A percentile compares a stretch with the other conserved stretches of the same genome.
Conservation (phyloP, 768 basidiomycete species). For the Termitomyces bulborhizus region DNA sequence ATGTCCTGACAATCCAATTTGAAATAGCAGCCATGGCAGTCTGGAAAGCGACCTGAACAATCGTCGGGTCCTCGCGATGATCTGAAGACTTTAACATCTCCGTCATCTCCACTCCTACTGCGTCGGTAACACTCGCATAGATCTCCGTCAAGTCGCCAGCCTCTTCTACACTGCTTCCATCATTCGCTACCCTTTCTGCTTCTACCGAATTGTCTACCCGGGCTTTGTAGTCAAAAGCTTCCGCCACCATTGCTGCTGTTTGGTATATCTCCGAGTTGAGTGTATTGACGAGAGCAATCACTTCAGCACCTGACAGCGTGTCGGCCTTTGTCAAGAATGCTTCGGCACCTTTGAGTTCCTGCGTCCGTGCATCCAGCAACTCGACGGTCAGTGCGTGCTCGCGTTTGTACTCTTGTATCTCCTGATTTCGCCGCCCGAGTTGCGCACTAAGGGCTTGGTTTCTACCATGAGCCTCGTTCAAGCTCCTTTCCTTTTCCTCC, state of each 20-base stretch:
- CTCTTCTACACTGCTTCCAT: slow-evolving; percentile 2
- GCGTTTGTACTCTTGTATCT: slow-evolving; percentile 1
- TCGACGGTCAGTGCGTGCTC: slow-evolving; percentile 13
- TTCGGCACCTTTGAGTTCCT: slow-evolving; percentile 38
- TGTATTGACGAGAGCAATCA: slow-evolving; percentile 33
- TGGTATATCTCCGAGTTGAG: slow-evolving; percentile 46
- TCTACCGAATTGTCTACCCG: slow-evolving; percentile 19
- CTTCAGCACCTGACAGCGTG: slow-evolving; percentile 34
- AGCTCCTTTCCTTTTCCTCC: slow-evolving; percentile 7
- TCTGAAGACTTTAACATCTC: slow-evolving; percentile 30
- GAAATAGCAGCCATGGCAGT: slow-evolving; percentile 39
- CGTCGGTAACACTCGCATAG: slow-evolving; percentile 21
- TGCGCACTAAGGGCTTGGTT: slow-evolving; percentile 7
- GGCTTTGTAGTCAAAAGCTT: slow-evolving; percentile 25
- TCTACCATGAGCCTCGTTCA: slow-evolving; percentile 5
- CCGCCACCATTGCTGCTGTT: slow-evolving; percentile 40
- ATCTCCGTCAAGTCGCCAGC: slow-evolving; percentile 19
- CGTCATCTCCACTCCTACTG: slow-evolving; percentile 28
- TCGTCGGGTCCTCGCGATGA: slow-evolving; percentile 32
- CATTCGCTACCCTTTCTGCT: slow-evolving; percentile 8
- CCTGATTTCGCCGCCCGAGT: slow-evolving; percentile 5
- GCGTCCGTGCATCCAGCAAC: slow-evolving; percentile 15
- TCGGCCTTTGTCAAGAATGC: slow-evolving; percentile 38
- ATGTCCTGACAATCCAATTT: slow-evolving; percentile 44
- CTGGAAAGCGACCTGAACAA: slow-evolving; percentile 40